Percentiles rank a stretch among this genome's conserved stretches.
Evolutionary conservation across 441 rosid species (phyloP).

Genomic region (Omphalea diandra): DNA sequence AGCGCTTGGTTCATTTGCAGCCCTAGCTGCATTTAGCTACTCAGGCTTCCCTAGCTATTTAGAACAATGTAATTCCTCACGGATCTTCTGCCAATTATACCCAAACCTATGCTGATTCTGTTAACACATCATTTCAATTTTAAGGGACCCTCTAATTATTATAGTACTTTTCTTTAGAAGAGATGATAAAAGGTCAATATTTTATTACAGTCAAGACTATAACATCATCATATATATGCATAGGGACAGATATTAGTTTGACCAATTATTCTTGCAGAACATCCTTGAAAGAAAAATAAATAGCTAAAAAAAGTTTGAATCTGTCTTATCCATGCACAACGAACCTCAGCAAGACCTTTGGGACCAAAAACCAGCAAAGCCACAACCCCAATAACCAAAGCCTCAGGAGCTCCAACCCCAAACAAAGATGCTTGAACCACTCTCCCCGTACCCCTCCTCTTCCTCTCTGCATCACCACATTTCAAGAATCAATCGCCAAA

Average conservation of each 20-base stretch:
- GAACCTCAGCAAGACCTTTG: conserved; percentile 96
- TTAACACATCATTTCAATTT: not conserved
- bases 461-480: conserved; percentile 43
- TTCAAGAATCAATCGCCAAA: conserved; percentile 5
- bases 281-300: not conserved
- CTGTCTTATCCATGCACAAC: conserved; percentile 10
- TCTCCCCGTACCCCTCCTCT: conserved; percentile 40
- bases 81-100: not conserved
- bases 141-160: not conserved
- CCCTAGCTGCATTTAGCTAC: too few relatives aligned
- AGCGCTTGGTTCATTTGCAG: too few relatives aligned
- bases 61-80: not conserved
- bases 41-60: not conserved
- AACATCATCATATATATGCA: not conserved
- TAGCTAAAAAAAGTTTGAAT: not conserved
- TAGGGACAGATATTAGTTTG: not conserved
- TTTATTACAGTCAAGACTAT: not conserved
- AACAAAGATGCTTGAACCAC: conserved; percentile 72
- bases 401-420: conserved; percentile 98
- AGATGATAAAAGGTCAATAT: not conserved
- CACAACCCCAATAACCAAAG: conserved; percentile 93
- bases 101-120: not conserved
- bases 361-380: conserved; percentile 98
- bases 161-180: not conserved
- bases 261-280: not conserved